Base-by-base conservation (phyloP, 768 basidiomycete genomes). In the Leccinum olivaceopallidum region DNA sequence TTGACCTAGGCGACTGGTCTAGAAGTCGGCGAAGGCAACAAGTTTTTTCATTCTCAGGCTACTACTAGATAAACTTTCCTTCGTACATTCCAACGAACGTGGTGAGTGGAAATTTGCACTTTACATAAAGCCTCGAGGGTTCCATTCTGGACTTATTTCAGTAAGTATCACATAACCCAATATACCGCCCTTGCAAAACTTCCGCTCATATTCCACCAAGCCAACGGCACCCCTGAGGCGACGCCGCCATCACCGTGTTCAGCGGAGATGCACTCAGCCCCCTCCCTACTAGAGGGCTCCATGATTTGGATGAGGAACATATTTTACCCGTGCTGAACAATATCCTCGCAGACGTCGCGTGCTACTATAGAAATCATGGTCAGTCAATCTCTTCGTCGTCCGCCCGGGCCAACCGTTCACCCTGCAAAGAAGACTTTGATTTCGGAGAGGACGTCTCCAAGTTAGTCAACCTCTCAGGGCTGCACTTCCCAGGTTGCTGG, bases 401-500 rank as follows among this genome's bases (percentile, higher is more conserved):
- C 18, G 6, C 26, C 32, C 32, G 12, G 34, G 9, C 34, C 24
- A 20, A 39, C 1, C 16, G 13, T 47, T 59, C 37, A 56, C 6
- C 36, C 28, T 24, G 24, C 16, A 5, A 37, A 47, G 44, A 48
- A 57, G 62, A 59, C 18, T 44, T 59, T 56, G 44, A 58, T 52
- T 62, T 57, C 37, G 34, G 60, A 12, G 59, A 69, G 49, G 62
- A 59, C 16, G 8, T 48, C 26, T 47, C 6, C 22, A 16, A 26
- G 14, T 54, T 56, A 5, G 39, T 55, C 48, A 37, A 61, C 28
- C 28, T 16, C 55, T 8, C 34, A 26, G 55, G n/a, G 48, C 50
- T 63, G 53, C 30, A 22, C 56, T 65, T 58, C 63, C 63, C 3
- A 60, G 60, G 58, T 32, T 67, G 12, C 57, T 58, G 13, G 58